A percentile compares a stretch with the other conserved stretches of the same genome.
These are phyloP conservation scores for Durio zibethinus DNA, from an alignment of 345 rosid species.

Conservation along the genomic window DNA sequence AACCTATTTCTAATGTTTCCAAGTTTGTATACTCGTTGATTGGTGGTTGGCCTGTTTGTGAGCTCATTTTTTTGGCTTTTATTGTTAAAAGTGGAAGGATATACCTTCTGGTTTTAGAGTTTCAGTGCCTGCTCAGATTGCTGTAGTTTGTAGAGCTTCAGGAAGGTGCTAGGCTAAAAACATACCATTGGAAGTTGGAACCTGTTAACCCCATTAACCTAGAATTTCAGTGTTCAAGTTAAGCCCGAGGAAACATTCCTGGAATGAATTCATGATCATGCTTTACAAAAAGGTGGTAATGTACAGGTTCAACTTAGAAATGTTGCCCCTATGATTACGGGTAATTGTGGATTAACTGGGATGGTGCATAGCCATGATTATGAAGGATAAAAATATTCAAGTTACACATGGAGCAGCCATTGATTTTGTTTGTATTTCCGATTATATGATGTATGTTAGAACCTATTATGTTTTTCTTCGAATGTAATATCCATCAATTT, in stretches of 20 bases:
- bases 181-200: not conserved
- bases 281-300: not conserved
- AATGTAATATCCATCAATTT: not conserved
- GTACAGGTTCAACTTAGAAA: not conserved
- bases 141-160: not conserved
- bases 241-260: not conserved
- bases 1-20: not conserved
- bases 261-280: not conserved
- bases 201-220: not conserved
- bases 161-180: not conserved
- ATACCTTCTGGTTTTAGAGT: not conserved
- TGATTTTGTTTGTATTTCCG: not conserved
- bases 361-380: not conserved
- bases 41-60: not conserved
- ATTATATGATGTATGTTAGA: not conserved
- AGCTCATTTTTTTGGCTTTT: not conserved
- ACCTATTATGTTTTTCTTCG: not conserved
- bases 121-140: not conserved
- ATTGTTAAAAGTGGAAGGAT: not conserved
- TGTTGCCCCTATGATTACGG: not conserved
- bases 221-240: not conserved
- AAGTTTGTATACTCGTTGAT: not conserved
- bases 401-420: not conserved
- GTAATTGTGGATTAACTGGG: not conserved
- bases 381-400: not conserved